A percentile compares a stretch with the other conserved stretches of the same genome.
These are phyloP conservation scores for Saccharomyces jurei DNA, from an alignment of 805 yeast genomes.

Conservation along the genomic window DNA sequence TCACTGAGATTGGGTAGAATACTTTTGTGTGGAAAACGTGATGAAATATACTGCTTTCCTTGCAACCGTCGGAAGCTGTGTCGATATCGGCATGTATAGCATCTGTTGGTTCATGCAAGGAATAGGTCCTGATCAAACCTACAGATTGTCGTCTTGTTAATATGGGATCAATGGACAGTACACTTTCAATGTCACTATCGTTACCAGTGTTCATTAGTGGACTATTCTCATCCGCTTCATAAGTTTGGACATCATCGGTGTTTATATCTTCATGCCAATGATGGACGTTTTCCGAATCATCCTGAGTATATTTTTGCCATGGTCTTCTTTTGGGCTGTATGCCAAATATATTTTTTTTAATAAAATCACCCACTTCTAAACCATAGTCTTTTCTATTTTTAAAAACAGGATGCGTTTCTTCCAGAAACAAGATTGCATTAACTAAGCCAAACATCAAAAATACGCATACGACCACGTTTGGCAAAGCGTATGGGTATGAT, in stretches of 20 bases:
- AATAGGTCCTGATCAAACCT: slow-evolving; percentile 28
- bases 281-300: not conserved
- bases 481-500: slow-evolving; percentile 43
- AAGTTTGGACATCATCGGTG: not conserved
- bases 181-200: slow-evolving; percentile 15
- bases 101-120: slow-evolving; percentile 28
- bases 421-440: slow-evolving; percentile 40
- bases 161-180: slow-evolving; percentile 19
- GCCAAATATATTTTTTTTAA: slow-evolving; percentile 14
- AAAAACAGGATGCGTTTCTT: slow-evolving; percentile 42
- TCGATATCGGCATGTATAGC: slow-evolving; percentile 8
- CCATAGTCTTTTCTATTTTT: slow-evolving; percentile 38
- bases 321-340: slow-evolving; percentile 19
- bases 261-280: not conserved
- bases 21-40: slow-evolving; percentile 27
- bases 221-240: slow-evolving; percentile 7
- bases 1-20: slow-evolving; percentile 32
- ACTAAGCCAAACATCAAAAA: slow-evolving; percentile 33
- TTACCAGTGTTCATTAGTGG: slow-evolving; percentile 12
- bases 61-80: slow-evolving; percentile 13
- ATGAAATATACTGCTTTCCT: slow-evolving; percentile 17
- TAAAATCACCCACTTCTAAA: slow-evolving; percentile 37
- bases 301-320: slow-evolving; percentile 15
- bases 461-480: slow-evolving; percentile 41
- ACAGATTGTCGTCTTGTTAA: slow-evolving; percentile 30